These are phyloP conservation scores for Colletotrichum neosansevieriae DNA, from an alignment of 2,329 filamentous ascomycete species.

Conservation along the genomic window DNA sequence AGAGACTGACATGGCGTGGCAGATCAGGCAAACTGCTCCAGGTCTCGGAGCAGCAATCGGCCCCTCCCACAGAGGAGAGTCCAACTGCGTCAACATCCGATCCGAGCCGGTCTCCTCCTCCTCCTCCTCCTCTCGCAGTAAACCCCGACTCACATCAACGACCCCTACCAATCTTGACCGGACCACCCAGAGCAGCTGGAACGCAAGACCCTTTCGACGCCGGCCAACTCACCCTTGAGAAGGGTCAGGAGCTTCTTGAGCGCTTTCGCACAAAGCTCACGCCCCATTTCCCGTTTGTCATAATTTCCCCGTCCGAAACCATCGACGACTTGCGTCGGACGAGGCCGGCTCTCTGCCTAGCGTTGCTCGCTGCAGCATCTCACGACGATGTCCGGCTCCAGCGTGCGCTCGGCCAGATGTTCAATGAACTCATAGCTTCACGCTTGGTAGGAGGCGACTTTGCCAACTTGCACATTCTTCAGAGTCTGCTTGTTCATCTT, in stretches of 20 bases:
- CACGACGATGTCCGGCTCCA: constrained; percentile 44
- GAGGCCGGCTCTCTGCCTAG: constrained; percentile 46
- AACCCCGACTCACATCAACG: not conserved
- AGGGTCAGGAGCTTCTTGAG: constrained; percentile 45
- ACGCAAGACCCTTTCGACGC: constrained; percentile 42
- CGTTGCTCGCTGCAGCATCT: constrained; percentile 46
- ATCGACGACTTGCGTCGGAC: constrained; percentile 42
- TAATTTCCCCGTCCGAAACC: constrained; percentile 40
- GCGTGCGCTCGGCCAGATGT: constrained; percentile 44
- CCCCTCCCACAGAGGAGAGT: constrained; percentile 7
- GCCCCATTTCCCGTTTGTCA: constrained; percentile 48
- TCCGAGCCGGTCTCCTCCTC: constrained; percentile 2
- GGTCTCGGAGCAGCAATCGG: constrained; percentile 19
- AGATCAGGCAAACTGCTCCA: constrained; percentile 28
- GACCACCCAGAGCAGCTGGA: not conserved
- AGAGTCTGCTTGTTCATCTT: constrained; percentile 48
- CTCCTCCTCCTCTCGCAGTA: not conserved
- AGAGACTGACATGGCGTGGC: constrained; percentile 5
- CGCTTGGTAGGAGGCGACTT: constrained; percentile 45
- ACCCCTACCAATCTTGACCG: not conserved
- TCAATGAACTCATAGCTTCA: constrained; percentile 45
- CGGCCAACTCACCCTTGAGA: constrained; percentile 43
- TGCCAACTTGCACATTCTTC: constrained; percentile 47
- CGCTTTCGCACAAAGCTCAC: constrained; percentile 44
- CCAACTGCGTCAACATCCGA: constrained; percentile 20